phyloP scores from a whole-genome alignment of 805 yeast species.

The Kuraishia capsulata region DNA sequence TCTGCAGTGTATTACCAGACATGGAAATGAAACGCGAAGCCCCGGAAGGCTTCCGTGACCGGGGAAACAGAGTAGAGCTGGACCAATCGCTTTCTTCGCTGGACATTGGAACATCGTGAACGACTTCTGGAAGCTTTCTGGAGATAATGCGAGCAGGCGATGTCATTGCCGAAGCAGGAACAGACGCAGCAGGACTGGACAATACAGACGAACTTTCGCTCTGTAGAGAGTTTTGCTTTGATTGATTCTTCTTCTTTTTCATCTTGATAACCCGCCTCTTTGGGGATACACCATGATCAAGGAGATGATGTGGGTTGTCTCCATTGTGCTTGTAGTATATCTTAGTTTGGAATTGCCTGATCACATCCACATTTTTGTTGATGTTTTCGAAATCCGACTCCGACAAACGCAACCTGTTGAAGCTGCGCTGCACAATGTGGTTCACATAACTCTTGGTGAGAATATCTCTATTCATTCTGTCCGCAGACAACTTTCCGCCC shows the following conservation, averaged over 20 bases:
- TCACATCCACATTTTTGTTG: conserved; percentile 27
- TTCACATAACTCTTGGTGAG: conserved; percentile 23
- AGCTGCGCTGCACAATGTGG: conserved; percentile 14
- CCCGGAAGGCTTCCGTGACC: background rate
- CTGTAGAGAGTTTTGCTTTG: no score
- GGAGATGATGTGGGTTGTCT: conserved; percentile 14
- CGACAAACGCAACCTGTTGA: conserved; percentile 23
- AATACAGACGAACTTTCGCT: background rate
- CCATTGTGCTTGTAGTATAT: conserved; percentile 25
- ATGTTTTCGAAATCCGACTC: conserved; percentile 21
- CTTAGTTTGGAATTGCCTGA: conserved; percentile 36
- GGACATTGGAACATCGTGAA: background rate
- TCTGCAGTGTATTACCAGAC: background rate
- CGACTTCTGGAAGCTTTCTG: background rate
- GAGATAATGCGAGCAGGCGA: background rate
- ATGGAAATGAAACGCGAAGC: background rate
- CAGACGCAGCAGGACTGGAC: background rate
- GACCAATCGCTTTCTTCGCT: background rate
- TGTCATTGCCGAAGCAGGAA: background rate
- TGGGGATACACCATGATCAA: conserved; percentile 24
- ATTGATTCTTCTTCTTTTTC: conserved; percentile 10
- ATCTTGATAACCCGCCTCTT: conserved; percentile 33
- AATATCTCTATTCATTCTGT: conserved; percentile 20
- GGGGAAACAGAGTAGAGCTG: background rate
- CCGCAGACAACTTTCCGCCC: conserved; percentile 26